Base-by-base conservation (phyloP, 2,329 filamentous ascomycete species). In the Sphaerulina vaccinii region DNA sequence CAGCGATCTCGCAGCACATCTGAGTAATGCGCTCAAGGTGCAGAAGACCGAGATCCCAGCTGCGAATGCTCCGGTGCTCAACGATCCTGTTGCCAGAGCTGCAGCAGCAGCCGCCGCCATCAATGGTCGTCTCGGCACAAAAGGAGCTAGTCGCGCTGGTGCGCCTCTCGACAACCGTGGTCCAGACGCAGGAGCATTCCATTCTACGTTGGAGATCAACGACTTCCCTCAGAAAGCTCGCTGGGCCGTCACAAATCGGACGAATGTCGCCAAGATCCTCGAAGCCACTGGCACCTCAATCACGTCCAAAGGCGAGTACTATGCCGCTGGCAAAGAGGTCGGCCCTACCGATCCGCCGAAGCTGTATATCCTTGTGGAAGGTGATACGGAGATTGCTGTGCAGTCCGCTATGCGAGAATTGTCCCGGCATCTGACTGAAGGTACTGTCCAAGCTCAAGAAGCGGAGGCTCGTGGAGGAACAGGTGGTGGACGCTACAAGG, bases 111-210 rank as follows among this genome's bases (percentile, higher is more conserved):
- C 93, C 62, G 90, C 86, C 62, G 87, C 86, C 69, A 96, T 99
- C 73, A 91, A 96, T 70, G 86, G 85, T 55, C 90, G 93, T 60
- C 80, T 99, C 33, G 92, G 89, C 65, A 89, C 90, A 62, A 89
- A 90, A 27, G 91, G 66, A 29, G 87, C 93, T 68, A 85, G 96
- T 64, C 87, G 93, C 54, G 87, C 89, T 3, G 93, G 93, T 11
- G 91, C 95, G 56, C 90, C 93, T 6, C 95, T 96, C 68, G 93
- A 99, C 75, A 99, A 99, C 75, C 96, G 96, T 72, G 93, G 93
- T 1, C 93, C 93, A 0, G 93, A 99, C 70, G 93, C 93, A 2
- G 93, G 93, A 45, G 90, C 91, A 0, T 99, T 90, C 79, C 93
- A 99, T 70, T 91, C 93, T 13, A 97, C 92, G 3, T 79, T 99